These are phyloP conservation scores for Geosmithia flava DNA, from an alignment of 2,329 filamentous ascomycete genomes.

Conservation along the genomic window DNA sequence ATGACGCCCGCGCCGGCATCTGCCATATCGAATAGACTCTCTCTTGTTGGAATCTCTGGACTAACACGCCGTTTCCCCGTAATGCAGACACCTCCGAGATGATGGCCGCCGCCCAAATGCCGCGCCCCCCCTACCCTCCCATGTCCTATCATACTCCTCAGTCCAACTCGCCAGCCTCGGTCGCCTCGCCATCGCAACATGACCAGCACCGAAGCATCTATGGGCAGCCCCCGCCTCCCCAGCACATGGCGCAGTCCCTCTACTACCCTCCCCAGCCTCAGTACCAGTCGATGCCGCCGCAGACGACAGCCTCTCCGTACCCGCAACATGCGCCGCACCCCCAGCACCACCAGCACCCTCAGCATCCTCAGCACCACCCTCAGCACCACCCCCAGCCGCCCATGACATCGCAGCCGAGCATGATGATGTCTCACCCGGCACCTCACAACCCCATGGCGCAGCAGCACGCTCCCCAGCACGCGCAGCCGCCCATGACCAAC, in stretches of 20 bases:
- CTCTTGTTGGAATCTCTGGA: not conserved
- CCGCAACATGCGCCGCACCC: constrained; percentile 37
- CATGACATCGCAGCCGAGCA: constrained; percentile 51
- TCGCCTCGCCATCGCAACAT: constrained; percentile 78
- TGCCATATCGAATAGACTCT: not conserved
- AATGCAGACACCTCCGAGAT: constrained; percentile 46
- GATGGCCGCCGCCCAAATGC: constrained; percentile 57
- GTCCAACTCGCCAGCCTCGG: constrained; percentile 87
- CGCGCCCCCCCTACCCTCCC: constrained; percentile 71
- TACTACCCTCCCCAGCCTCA: constrained; percentile 55
- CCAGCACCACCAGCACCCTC: constrained; percentile 11
- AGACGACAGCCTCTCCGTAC: constrained; percentile 49
- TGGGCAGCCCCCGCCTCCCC: constrained; percentile 56
- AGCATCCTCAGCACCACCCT: constrained; percentile 32
- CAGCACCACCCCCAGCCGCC: constrained; percentile 38
- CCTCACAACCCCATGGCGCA: constrained; percentile 47
- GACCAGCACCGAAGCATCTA: constrained; percentile 87
- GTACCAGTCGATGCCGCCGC: constrained; percentile 53
- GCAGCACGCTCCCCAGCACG: constrained; percentile 39
- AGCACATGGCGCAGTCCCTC: constrained; percentile 70
- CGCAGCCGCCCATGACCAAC: constrained; percentile 42
- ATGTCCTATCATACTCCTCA: constrained; percentile 89
- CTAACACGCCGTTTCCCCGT: not conserved
- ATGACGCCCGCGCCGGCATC: too few species aligned
- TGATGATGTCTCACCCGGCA: constrained; percentile 53